These are phyloP conservation scores for Rubia yunnanensis DNA, from an alignment of 257 asterid species.

Conservation along the genomic window DNA sequence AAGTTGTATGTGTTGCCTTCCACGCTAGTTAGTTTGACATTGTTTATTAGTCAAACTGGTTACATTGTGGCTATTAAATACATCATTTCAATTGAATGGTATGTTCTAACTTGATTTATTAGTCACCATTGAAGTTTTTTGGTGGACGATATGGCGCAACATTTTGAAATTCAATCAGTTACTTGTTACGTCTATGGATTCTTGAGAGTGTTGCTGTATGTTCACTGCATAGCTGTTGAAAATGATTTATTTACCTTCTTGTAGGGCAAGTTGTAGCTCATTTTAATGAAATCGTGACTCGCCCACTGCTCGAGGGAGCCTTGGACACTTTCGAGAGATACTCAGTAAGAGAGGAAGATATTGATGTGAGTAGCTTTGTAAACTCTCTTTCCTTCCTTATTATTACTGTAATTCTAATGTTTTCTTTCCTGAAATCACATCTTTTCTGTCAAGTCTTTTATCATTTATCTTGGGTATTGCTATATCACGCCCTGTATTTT, in stretches of 20 bases:
- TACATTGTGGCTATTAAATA: background rate
- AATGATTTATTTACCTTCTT: constrained; percentile 12
- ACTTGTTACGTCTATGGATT: background rate
- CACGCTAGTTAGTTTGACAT: background rate
- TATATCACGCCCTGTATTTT: too few relatives aligned
- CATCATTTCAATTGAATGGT: background rate
- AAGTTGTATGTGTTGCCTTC: too few relatives aligned
- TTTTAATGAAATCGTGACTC: constrained; percentile 88
- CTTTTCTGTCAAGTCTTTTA: background rate
- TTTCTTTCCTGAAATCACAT: background rate
- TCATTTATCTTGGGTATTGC: too few relatives aligned
- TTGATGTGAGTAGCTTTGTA: constrained; percentile 54
- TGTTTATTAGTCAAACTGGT: background rate
- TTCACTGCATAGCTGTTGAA: background rate
- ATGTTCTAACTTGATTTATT: background rate
- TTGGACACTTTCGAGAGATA: constrained; percentile 76
- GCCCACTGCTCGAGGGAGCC: constrained; percentile 83
- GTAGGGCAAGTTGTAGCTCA: constrained; percentile 79
- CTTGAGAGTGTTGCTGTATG: background rate
- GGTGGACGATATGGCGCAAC: background rate
- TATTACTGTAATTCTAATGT: background rate
- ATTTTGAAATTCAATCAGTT: background rate
- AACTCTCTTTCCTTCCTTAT: background rate
- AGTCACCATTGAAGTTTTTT: background rate
- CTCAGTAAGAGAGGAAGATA: constrained; percentile 74